phyloP scores from a whole-genome alignment of 2,329 filamentous ascomycete species.

The Fonsecaea erecta region DNA sequence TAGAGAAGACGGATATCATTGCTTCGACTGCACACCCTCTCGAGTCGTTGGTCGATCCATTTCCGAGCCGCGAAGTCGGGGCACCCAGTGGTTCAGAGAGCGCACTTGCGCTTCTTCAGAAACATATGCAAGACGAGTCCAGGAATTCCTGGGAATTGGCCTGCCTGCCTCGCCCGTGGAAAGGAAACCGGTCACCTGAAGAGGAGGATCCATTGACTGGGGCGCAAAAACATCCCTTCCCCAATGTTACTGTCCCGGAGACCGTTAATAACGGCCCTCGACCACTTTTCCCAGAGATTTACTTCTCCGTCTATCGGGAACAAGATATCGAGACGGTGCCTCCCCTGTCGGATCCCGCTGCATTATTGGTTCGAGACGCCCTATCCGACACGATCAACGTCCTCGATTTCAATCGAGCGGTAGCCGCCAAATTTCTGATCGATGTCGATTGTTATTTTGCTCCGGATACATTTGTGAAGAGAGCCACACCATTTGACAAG shows the following conservation, averaged over 20 bases:
- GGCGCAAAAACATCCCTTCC: conserved; percentile 74
- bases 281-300: conserved; percentile 87
- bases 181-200: conserved; percentile 45
- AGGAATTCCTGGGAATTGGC: conserved; percentile 74
- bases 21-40: conserved; percentile 84
- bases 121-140: conserved; percentile 79
- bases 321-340: conserved; percentile 92
- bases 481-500: conserved; percentile 89
- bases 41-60: conserved; percentile 85
- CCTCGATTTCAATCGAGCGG: conserved; percentile 87
- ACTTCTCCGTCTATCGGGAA: conserved; percentile 86
- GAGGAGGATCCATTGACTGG: conserved; percentile 64
- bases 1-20: conserved; percentile 95
- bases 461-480: conserved; percentile 86
- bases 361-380: conserved; percentile 81
- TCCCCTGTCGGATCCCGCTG: conserved; percentile 72
- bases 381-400: conserved; percentile 93
- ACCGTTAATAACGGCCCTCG: conserved; percentile 74
- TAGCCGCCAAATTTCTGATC: conserved; percentile 84
- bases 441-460: conserved; percentile 95
- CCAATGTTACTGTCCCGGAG: conserved; percentile 73
- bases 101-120: conserved; percentile 80
- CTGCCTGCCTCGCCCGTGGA: conserved; percentile 64
- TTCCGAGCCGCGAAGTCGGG: conserved; percentile 61
- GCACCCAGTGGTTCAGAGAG: conserved; percentile 68